Evolutionary conservation across 306 rosid species (phyloP).

Genomic region (Senna siamea): DNA sequence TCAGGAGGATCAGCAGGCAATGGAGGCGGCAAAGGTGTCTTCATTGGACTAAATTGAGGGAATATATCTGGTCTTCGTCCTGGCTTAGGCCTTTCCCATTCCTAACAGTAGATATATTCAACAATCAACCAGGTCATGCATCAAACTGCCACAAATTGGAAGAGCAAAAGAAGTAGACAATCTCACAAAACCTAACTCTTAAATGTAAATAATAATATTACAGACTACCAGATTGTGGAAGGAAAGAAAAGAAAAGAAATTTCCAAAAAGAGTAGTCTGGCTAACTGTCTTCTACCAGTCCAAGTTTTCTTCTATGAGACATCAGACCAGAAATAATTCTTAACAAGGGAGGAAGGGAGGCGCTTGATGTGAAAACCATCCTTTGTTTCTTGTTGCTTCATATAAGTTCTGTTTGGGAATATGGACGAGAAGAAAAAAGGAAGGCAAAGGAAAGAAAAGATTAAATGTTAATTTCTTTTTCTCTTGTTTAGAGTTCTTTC

Average conservation of each 20-base stretch:
- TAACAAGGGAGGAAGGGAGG: not conserved
- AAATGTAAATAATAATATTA: not conserved
- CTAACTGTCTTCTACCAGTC: not conserved
- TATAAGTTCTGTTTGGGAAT: too few species aligned
- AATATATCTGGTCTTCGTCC: conserved; percentile 60
- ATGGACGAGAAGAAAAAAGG: not conserved
- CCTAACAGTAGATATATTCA: conserved; percentile 37
- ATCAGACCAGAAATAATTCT: conserved; percentile 7
- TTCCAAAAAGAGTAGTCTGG: not conserved
- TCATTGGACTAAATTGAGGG: conserved; percentile 63
- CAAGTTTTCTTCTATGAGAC: not conserved
- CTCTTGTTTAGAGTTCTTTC: too few species aligned
- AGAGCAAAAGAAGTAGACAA: not conserved
- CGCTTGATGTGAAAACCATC: not conserved
- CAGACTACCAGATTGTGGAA: not conserved
- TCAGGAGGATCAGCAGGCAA: conserved; percentile 56
- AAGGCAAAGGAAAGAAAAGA: too few species aligned
- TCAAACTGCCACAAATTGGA: not conserved
- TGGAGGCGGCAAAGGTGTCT: conserved; percentile 61
- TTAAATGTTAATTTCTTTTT: too few species aligned
- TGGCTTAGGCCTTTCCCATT: conserved; percentile 56
- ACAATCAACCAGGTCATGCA: conserved; percentile 16
- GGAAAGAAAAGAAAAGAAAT: not conserved
- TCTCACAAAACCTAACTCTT: not conserved
- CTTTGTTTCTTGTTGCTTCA: not conserved